phyloP scores from a whole-genome alignment of 108 stramenopile genomes.

The Cyclotella distinguenda region DNA sequence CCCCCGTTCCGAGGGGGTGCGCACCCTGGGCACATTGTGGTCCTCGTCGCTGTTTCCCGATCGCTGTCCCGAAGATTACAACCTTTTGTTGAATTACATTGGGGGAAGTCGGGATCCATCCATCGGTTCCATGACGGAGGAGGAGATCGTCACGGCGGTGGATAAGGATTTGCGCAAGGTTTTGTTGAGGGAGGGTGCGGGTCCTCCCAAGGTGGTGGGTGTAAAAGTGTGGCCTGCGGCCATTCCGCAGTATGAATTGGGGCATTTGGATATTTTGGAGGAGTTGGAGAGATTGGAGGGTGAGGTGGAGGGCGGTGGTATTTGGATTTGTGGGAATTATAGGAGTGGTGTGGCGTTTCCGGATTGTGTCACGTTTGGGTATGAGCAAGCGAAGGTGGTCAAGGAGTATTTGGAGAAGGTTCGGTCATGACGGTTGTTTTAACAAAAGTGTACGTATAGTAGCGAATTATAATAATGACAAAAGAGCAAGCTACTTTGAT shows the following conservation, averaged over 20 bases:
- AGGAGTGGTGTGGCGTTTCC: slow-evolving; percentile 92
- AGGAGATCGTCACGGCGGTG: slow-evolving; percentile 87
- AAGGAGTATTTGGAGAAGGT: slow-evolving; percentile 55
- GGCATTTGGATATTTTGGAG: slow-evolving; percentile 73
- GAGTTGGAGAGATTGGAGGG: slow-evolving; percentile 56
- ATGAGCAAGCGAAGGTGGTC: slow-evolving; percentile 81
- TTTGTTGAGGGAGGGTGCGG: slow-evolving; percentile 80
- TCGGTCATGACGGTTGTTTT: too few species aligned
- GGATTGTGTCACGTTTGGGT: slow-evolving; percentile 94
- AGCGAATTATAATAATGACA: too few species aligned
- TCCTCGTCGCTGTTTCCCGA: slow-evolving; percentile 92
- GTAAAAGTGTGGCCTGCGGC: slow-evolving; percentile 90
- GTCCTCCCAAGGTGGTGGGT: slow-evolving; percentile 81
- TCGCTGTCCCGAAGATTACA: slow-evolving; percentile 84
- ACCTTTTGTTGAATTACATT: slow-evolving; percentile 92
- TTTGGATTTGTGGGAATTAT: slow-evolving; percentile 93
- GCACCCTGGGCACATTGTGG: slow-evolving; percentile 94
- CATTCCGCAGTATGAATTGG: slow-evolving; percentile 91
- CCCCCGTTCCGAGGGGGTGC: slow-evolving; percentile 83
- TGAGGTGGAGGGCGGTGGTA: slow-evolving; percentile 51
- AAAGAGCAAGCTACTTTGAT: too few species aligned
- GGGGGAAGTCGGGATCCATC: slow-evolving; percentile 93
- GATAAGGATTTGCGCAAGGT: slow-evolving; percentile 84
- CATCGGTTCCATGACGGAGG: slow-evolving; percentile 76
- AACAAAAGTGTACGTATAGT: too few species aligned